Base-by-base conservation (phyloP, 371 early-diverging fungal genomes). In the Neoconidiobolus thromboides region DNA sequence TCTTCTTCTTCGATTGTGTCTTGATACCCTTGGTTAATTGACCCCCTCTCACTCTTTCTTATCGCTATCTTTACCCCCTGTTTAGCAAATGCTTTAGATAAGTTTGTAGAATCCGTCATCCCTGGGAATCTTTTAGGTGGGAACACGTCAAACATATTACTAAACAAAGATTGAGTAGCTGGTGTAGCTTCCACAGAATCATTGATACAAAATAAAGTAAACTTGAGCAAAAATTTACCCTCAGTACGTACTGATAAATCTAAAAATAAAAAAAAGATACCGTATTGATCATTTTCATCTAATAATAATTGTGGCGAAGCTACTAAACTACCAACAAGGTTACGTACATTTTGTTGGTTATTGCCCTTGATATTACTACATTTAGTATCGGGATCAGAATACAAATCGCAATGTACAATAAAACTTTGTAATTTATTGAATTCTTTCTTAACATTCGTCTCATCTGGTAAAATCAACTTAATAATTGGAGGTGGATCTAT, bases 241-340 rank as follows among this genome's bases (percentile, higher is more conserved):
- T 95, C 94, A 70, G 85, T 82, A 43, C 95, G 73, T 12, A 93
- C 89, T 1, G 88, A 87, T 54, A 96, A 69, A 66, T 96, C 96
- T 42, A 91, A 90, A 71, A 95, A 96, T 43, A 95, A 93, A 75
- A 94, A 95, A 69, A 91, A 94, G 1, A 89, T 93, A 50, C 89
- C 95, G 60, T 91, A 89, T n/a, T 76, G 73, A 60, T 81, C 81
- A 63, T 88, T 86, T 37, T 79, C 76, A 63, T 93, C 94, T 59
- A 85, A 85, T 59, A 94, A 74, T 4, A 89, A 82, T 68, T 89
- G 87, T 43, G 92, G 69, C 0, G 92, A 90, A 0, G 92, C 93
- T 9, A 91, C 93, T 51, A 89, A 85, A 2, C 90, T 87, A 5
- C 96, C 96, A 0, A 57, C 57, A 9, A 57, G 40, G 14, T 57